Conservation (phyloP, 331 rosid genomes). For the Phaseolus coccineus region DNA sequence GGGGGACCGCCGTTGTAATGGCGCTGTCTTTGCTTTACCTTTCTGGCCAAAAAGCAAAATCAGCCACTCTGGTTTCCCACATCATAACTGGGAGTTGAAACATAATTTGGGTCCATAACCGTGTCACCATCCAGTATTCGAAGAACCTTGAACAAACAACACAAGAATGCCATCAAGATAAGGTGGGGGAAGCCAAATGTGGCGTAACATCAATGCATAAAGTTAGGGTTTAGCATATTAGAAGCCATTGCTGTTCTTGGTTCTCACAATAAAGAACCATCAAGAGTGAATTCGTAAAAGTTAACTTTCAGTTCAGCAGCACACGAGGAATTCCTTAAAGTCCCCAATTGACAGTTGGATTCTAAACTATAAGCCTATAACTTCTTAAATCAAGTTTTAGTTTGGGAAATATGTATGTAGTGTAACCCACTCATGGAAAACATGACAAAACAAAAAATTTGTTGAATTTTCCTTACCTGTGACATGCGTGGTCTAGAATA, state of each 20-base stretch:
- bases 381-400: neutral
- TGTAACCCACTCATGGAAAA: neutral
- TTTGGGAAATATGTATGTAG: neutral
- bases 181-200: conserved; percentile 31
- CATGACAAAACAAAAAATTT: neutral
- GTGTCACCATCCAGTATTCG: conserved; percentile 90
- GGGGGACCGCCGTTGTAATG: conserved; percentile 47
- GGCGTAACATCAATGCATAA: neutral
- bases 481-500: conserved; percentile 96
- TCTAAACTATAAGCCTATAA: neutral
- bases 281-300: neutral
- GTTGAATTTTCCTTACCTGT: conserved; percentile 58
- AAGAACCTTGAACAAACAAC: conserved; percentile 63
- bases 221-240: neutral
- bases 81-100: conserved; percentile 64
- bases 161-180: conserved; percentile 26
- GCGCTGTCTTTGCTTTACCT: conserved; percentile 45
- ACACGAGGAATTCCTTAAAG: neutral
- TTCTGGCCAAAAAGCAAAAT: conserved; percentile 53
- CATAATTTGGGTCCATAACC: conserved; percentile 69
- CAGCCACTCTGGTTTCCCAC: conserved; percentile 69
- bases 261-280: neutral
- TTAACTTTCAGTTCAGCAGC: neutral
- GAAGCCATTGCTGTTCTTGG: conserved; percentile 3
- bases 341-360: neutral